Conservation (phyloP, 495 filamentous ascomycete genomes). For the Clohesyomyces aquaticus region DNA sequence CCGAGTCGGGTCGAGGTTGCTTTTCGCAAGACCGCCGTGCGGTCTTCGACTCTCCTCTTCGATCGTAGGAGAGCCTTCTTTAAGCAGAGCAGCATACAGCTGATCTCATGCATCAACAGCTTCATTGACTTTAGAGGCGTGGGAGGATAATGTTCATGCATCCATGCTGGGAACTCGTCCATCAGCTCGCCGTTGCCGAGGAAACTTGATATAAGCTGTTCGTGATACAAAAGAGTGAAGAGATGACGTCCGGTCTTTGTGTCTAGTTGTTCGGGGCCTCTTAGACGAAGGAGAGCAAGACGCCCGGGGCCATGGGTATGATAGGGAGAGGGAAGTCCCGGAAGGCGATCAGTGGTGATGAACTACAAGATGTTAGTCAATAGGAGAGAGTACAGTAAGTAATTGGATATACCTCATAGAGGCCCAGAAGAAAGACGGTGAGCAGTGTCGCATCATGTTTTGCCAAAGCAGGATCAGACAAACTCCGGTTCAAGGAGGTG, state of each 20-base stretch:
- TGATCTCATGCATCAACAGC: constrained; percentile 20
- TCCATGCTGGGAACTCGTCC: constrained; percentile 13
- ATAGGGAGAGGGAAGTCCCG: not conserved
- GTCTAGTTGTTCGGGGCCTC: constrained; percentile 17
- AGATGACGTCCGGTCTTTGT: constrained; percentile 8
- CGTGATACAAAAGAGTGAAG: constrained; percentile 19
- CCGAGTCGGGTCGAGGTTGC: not conserved
- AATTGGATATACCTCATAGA: constrained; percentile 13
- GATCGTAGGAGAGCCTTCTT: not conserved
- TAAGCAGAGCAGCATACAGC: not conserved
- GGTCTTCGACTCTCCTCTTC: not conserved
- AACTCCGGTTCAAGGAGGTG: not conserved
- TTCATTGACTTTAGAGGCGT: not conserved
- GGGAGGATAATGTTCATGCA: not conserved
- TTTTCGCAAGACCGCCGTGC: not conserved
- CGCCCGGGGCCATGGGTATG: constrained; percentile 9
- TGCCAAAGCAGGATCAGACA: constrained; percentile 2
- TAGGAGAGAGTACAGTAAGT: not conserved
- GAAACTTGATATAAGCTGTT: constrained; percentile 15
- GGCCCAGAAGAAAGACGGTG: constrained; percentile 11
- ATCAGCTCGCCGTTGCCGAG: constrained; percentile 9
- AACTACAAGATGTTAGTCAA: not conserved
- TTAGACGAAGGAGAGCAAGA: constrained; percentile 13
- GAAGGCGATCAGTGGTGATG: constrained; percentile 7
- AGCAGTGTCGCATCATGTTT: constrained; percentile 20